Evolutionary conservation across 495 filamentous ascomycete genomes (phyloP).

Genomic region (Aspergillus incahuasiensis): DNA sequence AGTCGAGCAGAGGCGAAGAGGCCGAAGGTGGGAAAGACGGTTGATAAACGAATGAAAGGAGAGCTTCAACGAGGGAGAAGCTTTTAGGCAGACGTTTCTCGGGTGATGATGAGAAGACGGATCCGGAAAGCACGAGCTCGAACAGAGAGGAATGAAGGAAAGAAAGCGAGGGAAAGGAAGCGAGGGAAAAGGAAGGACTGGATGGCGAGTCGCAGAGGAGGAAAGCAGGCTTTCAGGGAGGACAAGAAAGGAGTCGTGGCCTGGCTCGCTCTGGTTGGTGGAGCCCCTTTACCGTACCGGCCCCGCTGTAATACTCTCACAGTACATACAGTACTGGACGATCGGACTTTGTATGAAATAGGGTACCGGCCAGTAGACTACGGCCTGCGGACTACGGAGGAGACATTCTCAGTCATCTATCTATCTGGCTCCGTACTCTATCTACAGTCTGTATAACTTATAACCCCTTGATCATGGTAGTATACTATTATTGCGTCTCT

Average conservation of each 20-base stretch:
- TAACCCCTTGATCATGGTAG: background rate
- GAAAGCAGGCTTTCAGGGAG: slow-evolving; percentile 25
- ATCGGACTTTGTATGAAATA: no score
- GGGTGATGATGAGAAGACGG: slow-evolving; percentile 29
- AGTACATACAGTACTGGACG: slow-evolving; percentile 1
- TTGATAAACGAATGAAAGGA: slow-evolving; percentile 44
- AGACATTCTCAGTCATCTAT: no score
- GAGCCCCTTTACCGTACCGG: slow-evolving; percentile 17
- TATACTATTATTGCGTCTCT: background rate
- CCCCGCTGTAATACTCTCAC: slow-evolving; percentile 4
- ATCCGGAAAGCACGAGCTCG: slow-evolving; percentile 44
- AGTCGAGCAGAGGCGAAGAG: slow-evolving; percentile 10
- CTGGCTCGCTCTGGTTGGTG: slow-evolving; percentile 22
- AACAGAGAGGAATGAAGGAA: slow-evolving; percentile 37
- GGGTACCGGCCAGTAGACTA: no score
- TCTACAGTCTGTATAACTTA: background rate
- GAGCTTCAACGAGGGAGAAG: slow-evolving; percentile 34
- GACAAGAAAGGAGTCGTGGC: slow-evolving; percentile 37
- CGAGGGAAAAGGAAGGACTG: slow-evolving; percentile 23
- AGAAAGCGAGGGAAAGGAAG: slow-evolving; percentile 24
- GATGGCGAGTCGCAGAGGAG: slow-evolving; percentile 21
- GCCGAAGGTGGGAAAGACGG: slow-evolving; percentile 25
- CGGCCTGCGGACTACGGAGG: no score
- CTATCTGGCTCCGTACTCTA: no score
- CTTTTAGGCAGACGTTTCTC: slow-evolving; percentile 16